Evolutionary conservation across 106 monocot genomes (phyloP).

Genomic region (Hemerocallis citrina): DNA sequence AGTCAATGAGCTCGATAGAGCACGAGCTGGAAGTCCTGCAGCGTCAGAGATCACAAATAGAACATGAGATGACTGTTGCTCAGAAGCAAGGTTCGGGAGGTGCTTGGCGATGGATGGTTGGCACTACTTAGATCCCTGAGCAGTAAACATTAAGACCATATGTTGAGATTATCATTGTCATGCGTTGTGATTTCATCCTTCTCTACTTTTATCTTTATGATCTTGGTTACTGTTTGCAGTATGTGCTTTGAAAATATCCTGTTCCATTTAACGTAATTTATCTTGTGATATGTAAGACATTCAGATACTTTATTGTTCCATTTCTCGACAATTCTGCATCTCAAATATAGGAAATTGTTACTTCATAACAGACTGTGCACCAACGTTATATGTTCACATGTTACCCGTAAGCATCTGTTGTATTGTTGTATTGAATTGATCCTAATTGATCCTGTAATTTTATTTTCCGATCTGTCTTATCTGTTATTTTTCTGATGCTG

Average conservation of each 20-base stretch:
- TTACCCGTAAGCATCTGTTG: too few species aligned
- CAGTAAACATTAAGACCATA: slow-evolving; percentile 10
- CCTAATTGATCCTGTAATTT: too few species aligned
- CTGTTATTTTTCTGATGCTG: too few species aligned
- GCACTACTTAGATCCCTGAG: slow-evolving; percentile 22
- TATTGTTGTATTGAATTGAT: too few species aligned
- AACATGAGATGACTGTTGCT: slow-evolving; percentile 13
- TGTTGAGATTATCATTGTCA: neutral
- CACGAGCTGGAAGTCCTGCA: slow-evolving; percentile 55
- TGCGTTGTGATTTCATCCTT: neutral
- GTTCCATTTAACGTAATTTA: too few species aligned
- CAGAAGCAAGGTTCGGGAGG: slow-evolving; percentile 57
- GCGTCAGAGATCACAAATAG: slow-evolving; percentile 32
- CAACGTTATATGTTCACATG: too few species aligned
- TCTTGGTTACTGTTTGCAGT: neutral
- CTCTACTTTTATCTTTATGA: neutral
- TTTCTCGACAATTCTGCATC: too few species aligned
- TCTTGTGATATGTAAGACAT: too few species aligned
- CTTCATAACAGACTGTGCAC: too few species aligned
- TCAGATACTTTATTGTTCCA: too few species aligned
- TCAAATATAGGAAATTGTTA: too few species aligned
- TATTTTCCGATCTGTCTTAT: too few species aligned
- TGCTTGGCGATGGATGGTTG: slow-evolving; percentile 68
- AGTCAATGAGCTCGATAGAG: slow-evolving; percentile 41
- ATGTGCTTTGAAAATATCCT: neutral